Evolutionary conservation across 2,329 filamentous ascomycete genomes (phyloP).

Genomic region (Lachnum nothofagi): DNA sequence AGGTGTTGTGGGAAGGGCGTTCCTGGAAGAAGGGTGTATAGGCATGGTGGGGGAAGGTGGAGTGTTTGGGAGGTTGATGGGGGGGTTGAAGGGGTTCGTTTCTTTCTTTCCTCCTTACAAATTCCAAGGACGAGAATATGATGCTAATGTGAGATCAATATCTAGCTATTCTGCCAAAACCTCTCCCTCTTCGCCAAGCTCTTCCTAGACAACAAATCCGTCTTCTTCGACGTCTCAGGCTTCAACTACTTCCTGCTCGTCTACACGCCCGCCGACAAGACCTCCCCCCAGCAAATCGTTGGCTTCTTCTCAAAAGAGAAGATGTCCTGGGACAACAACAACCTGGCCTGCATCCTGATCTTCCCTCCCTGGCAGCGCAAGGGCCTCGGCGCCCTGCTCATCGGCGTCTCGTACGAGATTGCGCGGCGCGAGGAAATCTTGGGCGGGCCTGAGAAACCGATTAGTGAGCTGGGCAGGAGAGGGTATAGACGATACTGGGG

Average conservation of each 20-base stretch:
- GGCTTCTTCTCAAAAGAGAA: constrained; percentile 99
- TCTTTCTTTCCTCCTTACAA: neutral
- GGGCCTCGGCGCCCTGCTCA: constrained; percentile 80
- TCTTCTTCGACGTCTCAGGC: constrained; percentile 92
- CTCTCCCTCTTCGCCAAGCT: constrained; percentile 94
- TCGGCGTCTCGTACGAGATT: constrained; percentile 90
- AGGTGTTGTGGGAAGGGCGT: constrained; percentile 49
- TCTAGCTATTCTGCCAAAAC: constrained; percentile 82
- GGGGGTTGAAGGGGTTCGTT: constrained; percentile 65
- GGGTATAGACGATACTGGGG: constrained; percentile 86
- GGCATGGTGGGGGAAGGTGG: constrained; percentile 60
- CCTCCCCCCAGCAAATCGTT: constrained; percentile 54
- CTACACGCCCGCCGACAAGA: constrained; percentile 53
- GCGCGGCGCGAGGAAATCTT: constrained; percentile 76
- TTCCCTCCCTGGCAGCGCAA: constrained; percentile 95
- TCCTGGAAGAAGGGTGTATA: constrained; percentile 72
- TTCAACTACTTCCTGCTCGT: constrained; percentile 94
- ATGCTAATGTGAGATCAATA: constrained; percentile 1
- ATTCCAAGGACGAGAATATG: neutral
- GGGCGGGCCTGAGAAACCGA: constrained; percentile 89
- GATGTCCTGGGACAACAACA: constrained; percentile 98
- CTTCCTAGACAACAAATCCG: constrained; percentile 95
- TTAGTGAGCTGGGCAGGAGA: constrained; percentile 76
- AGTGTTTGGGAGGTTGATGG: constrained; percentile 91
- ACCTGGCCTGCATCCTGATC: constrained; percentile 89